Conservation (phyloP, 176 grass and related monocot species). For the Aegilops sharonensis region DNA sequence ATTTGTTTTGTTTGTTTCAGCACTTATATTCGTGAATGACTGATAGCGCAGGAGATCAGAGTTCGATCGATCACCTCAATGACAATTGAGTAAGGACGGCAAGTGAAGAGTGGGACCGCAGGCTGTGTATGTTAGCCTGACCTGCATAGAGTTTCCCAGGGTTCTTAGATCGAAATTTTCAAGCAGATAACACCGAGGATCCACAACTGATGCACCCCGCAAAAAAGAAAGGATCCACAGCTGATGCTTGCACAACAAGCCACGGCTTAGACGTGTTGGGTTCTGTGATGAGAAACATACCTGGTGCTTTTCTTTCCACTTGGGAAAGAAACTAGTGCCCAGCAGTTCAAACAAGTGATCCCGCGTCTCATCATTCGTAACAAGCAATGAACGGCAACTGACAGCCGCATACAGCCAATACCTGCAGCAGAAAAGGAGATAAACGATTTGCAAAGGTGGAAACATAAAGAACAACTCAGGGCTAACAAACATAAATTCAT, state of each 20-base stretch:
- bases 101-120: conserved; percentile 53
- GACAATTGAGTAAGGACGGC: conserved; percentile 79
- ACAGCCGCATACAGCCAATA: conserved; percentile 94
- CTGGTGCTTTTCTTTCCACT: conserved; percentile 98
- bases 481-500: background rate
- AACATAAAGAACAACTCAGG: background rate
- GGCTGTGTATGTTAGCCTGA: conserved; percentile 52
- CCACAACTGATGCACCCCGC: background rate
- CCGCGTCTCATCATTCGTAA: conserved; percentile 97
- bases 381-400: conserved; percentile 62
- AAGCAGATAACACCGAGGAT: background rate
- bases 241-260: background rate
- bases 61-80: conserved; percentile 64
- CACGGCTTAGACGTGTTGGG: too few species aligned
- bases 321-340: conserved; percentile 83
- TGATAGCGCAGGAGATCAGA: background rate
- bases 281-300: conserved; percentile 30
- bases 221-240: background rate
- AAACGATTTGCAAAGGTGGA: background rate
- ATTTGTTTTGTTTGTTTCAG: background rate
- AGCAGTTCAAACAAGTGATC: conserved; percentile 93
- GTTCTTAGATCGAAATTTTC: conserved; percentile 2
- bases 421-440: conserved; percentile 37
- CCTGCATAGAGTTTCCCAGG: conserved; percentile 41
- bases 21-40: background rate